Evolutionary conservation across 345 rosid genomes (phyloP).

Genomic region (Populus euphratica): DNA sequence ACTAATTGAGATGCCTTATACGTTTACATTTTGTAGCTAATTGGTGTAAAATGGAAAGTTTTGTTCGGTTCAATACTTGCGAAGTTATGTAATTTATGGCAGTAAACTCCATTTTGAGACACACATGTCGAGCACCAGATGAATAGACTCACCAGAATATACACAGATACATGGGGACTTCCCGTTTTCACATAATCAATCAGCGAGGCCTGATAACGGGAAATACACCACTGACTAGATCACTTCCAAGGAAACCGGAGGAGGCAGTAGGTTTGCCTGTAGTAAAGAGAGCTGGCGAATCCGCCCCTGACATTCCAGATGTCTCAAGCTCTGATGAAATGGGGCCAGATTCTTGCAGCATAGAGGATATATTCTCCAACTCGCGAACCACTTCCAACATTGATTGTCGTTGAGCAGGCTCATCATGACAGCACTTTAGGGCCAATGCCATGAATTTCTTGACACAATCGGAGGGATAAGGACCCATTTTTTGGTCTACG

Average conservation of each 20-base stretch:
- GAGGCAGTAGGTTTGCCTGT: constrained; percentile 9
- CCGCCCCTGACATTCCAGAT: constrained; percentile 14
- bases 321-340: constrained; percentile 16
- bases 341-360: constrained; percentile 21
- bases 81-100: too few relatives aligned
- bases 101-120: too few relatives aligned
- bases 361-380: constrained; percentile 34
- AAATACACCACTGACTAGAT: constrained; percentile 46
- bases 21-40: too few relatives aligned
- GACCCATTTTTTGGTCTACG: constrained; percentile 43
- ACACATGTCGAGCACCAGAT: background rate
- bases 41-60: too few relatives aligned
- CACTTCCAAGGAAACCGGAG: constrained; percentile 23
- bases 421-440: constrained; percentile 38
- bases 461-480: constrained; percentile 32
- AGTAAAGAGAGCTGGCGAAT: constrained; percentile 1
- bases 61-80: too few relatives aligned
- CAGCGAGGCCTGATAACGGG: constrained; percentile 49
- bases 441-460: constrained; percentile 43
- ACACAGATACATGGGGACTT: background rate
- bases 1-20: too few relatives aligned
- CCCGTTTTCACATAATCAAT: background rate
- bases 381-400: constrained; percentile 50
- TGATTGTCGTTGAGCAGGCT: constrained; percentile 31
- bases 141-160: background rate